phyloP scores from a whole-genome alignment of 495 filamentous ascomycete genomes.

The Penicillium ochrochloron region DNA sequence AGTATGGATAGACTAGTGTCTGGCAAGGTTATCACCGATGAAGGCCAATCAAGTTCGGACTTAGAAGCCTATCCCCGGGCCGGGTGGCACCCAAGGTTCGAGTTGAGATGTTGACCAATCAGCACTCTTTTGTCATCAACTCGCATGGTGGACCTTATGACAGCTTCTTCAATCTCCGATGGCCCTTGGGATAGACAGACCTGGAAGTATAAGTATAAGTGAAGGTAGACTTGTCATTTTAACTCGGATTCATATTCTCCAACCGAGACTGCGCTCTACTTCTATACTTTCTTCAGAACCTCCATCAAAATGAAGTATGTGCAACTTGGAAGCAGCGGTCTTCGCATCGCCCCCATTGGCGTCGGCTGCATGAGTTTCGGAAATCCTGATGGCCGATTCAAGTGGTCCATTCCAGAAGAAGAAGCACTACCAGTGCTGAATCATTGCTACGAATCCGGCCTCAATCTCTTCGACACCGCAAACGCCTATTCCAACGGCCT shows the following conservation, averaged over 20 bases:
- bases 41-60: too few relatives aligned
- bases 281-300: not conserved
- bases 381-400: constrained; percentile 47
- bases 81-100: not conserved
- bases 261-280: not conserved
- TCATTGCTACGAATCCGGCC: constrained; percentile 67
- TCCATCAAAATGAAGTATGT: constrained; percentile 32
- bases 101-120: not conserved
- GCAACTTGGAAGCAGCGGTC: constrained; percentile 64
- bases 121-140: not conserved
- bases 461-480: constrained; percentile 65
- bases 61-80: too few relatives aligned
- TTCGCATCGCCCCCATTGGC: constrained; percentile 68
- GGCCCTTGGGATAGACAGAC: not conserved
- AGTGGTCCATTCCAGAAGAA: constrained; percentile 66
- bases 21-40: too few relatives aligned
- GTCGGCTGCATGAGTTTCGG: constrained; percentile 74
- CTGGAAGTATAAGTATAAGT: not conserved
- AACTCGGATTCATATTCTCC: not conserved
- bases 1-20: too few relatives aligned
- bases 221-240: not conserved
- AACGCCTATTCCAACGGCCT: constrained; percentile 48
- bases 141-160: not conserved
- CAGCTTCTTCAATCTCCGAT: not conserved
- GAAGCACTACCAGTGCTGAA: constrained; percentile 69